Evolutionary conservation across 2,329 filamentous ascomycete species (phyloP), one percentile per base, ranked within the genome.

Genomic region (Zasmidium cellare): DNA sequence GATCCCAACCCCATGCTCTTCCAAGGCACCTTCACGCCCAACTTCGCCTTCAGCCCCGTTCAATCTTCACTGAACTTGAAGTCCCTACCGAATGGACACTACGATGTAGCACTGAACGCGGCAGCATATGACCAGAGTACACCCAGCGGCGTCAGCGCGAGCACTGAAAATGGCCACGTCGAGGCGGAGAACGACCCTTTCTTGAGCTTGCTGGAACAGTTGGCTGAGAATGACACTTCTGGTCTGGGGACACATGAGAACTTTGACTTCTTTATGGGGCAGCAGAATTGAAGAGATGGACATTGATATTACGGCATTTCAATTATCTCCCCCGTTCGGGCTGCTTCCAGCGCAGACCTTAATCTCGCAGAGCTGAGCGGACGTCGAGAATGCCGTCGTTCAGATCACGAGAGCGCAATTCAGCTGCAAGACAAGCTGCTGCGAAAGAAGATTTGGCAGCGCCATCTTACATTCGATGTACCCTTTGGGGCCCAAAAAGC

Each of bases 181-280:
- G 77, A 77, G 59, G 67, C 70, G 19, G 90, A 93, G 64, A 92
- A 90, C 66, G 91, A 94, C 69, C 90, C 90, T 0, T 94, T 96
- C 69, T 74, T 94, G 44, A 89, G 84, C 60, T 75, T 94, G 45
- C 76, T 94, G 35, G 90, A 94, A 71, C 90, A 94, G 74, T 79
- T 94, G 58, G 90, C 90, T 0, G 90, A 94, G 73, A 92, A 91
- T 67, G 90, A 93, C 73, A 83, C 89, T 53, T 80, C 80, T 45
- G 79, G 84, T 52, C 59, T 65, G 23, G 89, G 87, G 0, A 84
- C 86, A 9, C 88, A 87, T 12, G 87, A 83, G 63, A 90, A 93
- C 69, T 76, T 94, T 67, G 90, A 93, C 71, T 92, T 91, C 74
- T 92, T 92, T 69, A 75, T 92, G 56, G 58, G 55, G 38, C 59